Evolutionary conservation across 192 early-diverging fungal species (phyloP).

Genomic region (Rhizophagus sp.): DNA sequence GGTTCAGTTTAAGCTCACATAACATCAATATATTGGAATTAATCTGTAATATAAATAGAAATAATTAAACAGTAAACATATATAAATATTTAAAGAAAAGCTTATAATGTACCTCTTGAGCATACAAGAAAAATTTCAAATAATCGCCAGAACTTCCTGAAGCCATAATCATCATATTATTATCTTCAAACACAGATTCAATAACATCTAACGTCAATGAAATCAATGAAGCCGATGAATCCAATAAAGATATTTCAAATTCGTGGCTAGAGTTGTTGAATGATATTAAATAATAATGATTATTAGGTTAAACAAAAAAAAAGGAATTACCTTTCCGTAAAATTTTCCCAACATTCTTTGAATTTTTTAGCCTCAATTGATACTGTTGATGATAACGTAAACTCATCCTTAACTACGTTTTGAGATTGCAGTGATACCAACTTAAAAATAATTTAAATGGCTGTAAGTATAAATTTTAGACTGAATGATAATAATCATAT

Average conservation of each 20-base stretch:
- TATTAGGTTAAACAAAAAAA: background rate
- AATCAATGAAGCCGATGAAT: background rate
- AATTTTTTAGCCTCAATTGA: background rate
- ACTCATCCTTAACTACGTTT: background rate
- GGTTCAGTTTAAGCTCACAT: background rate
- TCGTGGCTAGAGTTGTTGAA: background rate
- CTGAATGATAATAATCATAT: background rate
- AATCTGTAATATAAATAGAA: background rate
- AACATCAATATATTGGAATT: background rate
- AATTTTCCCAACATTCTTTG: background rate
- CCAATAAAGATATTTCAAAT: background rate
- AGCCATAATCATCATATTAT: conserved; percentile 8
- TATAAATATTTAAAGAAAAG: background rate
- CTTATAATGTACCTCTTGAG: conserved; percentile 3
- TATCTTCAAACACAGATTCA: conserved; percentile 16
- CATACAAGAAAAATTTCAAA: conserved; percentile 8
- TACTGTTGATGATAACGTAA: conserved; percentile 2
- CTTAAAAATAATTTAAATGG: background rate
- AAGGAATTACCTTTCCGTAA: background rate
- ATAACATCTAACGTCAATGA: background rate
- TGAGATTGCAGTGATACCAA: background rate
- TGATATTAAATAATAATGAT: too few species aligned
- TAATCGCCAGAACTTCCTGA: background rate
- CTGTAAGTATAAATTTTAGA: background rate
- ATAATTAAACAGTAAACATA: background rate